A percentile compares a stretch with the other conserved stretches of the same genome.
These are phyloP conservation scores for Beauveria scarabaeidicola DNA, from an alignment of 2,329 filamentous ascomycete genomes.

Conservation along the genomic window DNA sequence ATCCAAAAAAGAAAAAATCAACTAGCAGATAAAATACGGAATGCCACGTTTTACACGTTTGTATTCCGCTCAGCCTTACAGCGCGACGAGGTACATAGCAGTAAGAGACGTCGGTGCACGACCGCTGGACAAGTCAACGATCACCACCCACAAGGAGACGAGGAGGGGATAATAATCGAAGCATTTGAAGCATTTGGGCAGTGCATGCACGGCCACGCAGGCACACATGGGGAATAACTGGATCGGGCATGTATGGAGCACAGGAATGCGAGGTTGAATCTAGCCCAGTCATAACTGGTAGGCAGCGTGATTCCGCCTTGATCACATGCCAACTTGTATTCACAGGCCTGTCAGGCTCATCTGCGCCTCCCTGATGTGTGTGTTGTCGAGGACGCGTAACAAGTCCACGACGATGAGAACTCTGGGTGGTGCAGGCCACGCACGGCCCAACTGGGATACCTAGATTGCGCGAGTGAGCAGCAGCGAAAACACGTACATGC, in stretches of 20 bases:
- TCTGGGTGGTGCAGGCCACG: too few relatives aligned
- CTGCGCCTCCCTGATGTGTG: too few relatives aligned
- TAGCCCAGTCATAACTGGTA: not conserved
- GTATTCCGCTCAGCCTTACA: too few relatives aligned
- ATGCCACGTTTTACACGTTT: too few relatives aligned
- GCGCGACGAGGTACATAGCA: too few relatives aligned
- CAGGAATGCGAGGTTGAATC: not conserved
- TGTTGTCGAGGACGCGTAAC: too few relatives aligned
- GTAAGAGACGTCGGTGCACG: too few relatives aligned
- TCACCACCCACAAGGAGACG: not conserved
- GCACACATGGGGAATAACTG: not conserved
- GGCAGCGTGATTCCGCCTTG: not conserved
- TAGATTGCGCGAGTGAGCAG: not conserved
- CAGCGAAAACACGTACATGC: not conserved
- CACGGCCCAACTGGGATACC: not conserved
- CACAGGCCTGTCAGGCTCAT: too few relatives aligned
- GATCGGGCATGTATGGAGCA: not conserved
- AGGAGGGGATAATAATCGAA: not conserved
- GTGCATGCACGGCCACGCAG: not conserved
- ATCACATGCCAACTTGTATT: not conserved
- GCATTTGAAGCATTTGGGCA: too few relatives aligned
- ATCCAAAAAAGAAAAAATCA: not conserved
- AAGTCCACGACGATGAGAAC: too few relatives aligned
- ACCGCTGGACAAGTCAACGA: too few relatives aligned
- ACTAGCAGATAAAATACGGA: too few relatives aligned